These are phyloP conservation scores for Phytopythium montanum DNA, from an alignment of 352 stramenopile species.

Conservation along the genomic window DNA sequence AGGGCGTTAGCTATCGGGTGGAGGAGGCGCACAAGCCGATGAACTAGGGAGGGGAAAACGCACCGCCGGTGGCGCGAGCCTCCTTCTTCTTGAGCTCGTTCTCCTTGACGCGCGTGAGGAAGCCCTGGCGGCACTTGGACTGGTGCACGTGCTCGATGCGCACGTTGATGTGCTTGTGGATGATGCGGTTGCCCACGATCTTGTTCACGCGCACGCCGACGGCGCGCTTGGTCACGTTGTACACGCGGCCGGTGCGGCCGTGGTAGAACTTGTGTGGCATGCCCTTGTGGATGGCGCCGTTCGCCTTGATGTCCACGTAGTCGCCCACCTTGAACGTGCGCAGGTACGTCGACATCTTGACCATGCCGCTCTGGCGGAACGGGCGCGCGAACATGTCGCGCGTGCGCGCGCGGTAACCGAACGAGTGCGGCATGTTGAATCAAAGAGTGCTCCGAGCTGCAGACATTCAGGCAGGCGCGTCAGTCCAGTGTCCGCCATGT, in stretches of 20 bases:
- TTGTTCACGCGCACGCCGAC: conserved; percentile 99
- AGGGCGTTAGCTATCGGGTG: conserved; percentile 13
- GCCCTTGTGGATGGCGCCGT: conserved; percentile 99
- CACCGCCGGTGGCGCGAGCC: conserved; percentile 85
- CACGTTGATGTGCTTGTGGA: conserved; percentile 99
- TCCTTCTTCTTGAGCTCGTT: conserved; percentile 99
- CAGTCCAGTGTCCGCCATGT: not conserved
- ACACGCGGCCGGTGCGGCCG: conserved; percentile 98
- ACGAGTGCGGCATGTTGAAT: conserved; percentile 97
- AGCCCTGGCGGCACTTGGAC: conserved; percentile 98
- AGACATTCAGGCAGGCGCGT: not conserved
- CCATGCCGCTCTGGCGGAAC: conserved; percentile 96
- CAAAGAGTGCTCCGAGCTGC: conserved; percentile 32
- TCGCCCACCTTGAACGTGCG: conserved; percentile 99
- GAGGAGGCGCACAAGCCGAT: not conserved
- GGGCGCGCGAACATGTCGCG: conserved; percentile 99
- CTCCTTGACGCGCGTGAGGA: conserved; percentile 96
- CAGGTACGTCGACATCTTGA: conserved; percentile 97
- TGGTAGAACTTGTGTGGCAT: conserved; percentile 99
- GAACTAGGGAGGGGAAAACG: conserved; percentile 13
- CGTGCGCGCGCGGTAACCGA: conserved; percentile 98
- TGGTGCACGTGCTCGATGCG: conserved; percentile 98
- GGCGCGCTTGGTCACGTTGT: conserved; percentile 99
- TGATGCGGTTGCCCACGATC: conserved; percentile 96
- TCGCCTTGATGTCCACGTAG: conserved; percentile 99